A percentile compares a stretch with the other conserved stretches of the same genome.
Evolutionary conservation across 331 rosid genomes (phyloP).

Genomic region (Acacia concinna): DNA sequence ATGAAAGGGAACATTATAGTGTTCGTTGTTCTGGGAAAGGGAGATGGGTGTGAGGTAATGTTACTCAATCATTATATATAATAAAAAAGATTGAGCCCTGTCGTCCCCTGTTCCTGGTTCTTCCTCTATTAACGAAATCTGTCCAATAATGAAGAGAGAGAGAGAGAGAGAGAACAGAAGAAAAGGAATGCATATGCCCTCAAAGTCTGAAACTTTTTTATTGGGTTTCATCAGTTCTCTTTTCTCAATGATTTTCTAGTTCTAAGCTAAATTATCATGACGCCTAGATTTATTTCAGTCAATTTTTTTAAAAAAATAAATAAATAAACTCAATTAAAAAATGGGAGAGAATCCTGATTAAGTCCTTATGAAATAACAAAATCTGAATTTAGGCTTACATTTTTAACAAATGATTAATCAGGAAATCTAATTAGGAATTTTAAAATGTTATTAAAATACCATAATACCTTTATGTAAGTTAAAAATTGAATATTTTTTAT

Average conservation of each 20-base stretch:
- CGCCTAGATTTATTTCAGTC: not conserved
- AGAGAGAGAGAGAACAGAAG: too few relatives aligned
- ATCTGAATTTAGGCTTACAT: too few relatives aligned
- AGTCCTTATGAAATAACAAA: too few relatives aligned
- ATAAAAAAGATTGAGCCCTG: constrained; percentile 32
- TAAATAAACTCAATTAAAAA: too few relatives aligned
- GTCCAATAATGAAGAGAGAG: not conserved
- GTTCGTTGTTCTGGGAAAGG: not conserved
- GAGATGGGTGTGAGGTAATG: constrained; percentile 35
- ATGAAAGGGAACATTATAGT: not conserved
- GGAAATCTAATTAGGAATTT: too few relatives aligned
- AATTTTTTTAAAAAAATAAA: too few relatives aligned
- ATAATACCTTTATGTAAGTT: too few relatives aligned
- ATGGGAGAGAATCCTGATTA: too few relatives aligned
- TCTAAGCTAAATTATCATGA: not conserved
- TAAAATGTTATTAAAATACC: too few relatives aligned
- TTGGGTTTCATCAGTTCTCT: not conserved
- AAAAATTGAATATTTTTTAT: too few relatives aligned
- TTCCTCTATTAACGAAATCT: not conserved
- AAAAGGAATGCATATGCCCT: not conserved
- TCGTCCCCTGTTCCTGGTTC: constrained; percentile 34
- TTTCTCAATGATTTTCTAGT: not conserved
- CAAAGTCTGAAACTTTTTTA: not conserved
- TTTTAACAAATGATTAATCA: too few relatives aligned
- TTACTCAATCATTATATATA: constrained; percentile 36